Percentiles rank a stretch among this genome's conserved stretches.
phyloP scores from a whole-genome alignment of 257 asterid genomes.

The Plectranthus barbatus region DNA sequence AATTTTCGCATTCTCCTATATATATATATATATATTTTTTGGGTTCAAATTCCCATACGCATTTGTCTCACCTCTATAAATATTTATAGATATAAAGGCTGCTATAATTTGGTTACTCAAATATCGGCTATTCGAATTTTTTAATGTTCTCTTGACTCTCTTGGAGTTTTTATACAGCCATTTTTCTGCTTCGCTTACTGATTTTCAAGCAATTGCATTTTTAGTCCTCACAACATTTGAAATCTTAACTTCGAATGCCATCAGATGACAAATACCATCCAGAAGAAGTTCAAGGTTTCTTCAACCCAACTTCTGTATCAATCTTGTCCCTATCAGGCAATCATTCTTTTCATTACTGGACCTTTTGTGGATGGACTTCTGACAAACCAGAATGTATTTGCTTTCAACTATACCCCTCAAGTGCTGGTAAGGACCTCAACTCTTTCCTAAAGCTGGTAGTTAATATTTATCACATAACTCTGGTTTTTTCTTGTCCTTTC shows the following conservation, averaged over 20 bases:
- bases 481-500: neutral
- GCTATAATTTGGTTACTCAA: constrained; percentile 5
- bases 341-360: constrained; percentile 62
- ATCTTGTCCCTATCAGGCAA: constrained; percentile 82
- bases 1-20: neutral
- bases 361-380: constrained; percentile 82
- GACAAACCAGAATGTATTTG: constrained; percentile 75
- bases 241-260: constrained; percentile 41
- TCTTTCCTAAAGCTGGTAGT: constrained; percentile 11
- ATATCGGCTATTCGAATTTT: neutral
- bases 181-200: constrained; percentile 6
- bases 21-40: too few relatives aligned
- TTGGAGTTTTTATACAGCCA: neutral
- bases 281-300: constrained; percentile 86
- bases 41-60: neutral
- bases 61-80: neutral
- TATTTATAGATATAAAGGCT: neutral
- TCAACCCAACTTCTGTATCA: constrained; percentile 89
- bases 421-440: constrained; percentile 58
- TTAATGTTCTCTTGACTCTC: neutral
- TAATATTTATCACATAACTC: constrained; percentile 14
- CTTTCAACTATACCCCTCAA: constrained; percentile 77
- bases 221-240: constrained; percentile 7
- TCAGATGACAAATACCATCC: constrained; percentile 93
- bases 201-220: neutral